Evolutionary conservation across 495 filamentous ascomycete genomes (phyloP).

Genomic region (Xeromyces bisporus): DNA sequence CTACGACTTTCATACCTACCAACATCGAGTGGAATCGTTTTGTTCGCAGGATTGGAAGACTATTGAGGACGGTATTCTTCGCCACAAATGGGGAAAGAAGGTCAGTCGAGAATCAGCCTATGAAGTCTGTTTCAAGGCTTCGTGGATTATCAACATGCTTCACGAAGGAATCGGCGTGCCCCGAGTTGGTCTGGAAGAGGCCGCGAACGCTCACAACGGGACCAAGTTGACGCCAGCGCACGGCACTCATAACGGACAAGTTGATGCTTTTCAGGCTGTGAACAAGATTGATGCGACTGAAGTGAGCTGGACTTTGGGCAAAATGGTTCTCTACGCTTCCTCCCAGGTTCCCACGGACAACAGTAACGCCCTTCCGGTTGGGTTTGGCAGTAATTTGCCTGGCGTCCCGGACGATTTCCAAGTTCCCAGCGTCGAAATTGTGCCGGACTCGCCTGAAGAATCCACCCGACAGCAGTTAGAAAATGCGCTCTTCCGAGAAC

Average conservation of each 20-base stretch:
- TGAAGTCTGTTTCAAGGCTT: constrained; percentile 93
- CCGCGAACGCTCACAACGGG: constrained; percentile 39
- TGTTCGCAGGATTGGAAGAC: constrained; percentile 68
- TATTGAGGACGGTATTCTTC: constrained; percentile 46
- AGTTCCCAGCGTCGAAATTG: constrained; percentile 49
- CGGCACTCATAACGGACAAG: constrained; percentile 61
- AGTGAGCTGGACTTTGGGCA: constrained; percentile 96
- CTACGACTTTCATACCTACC: constrained; percentile 86
- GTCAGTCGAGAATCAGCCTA: constrained; percentile 55
- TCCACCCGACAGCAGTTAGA: constrained; percentile 55
- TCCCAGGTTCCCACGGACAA: constrained; percentile 58
- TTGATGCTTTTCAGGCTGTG: constrained; percentile 82
- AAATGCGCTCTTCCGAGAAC: constrained; percentile 45
- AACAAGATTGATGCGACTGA: constrained; percentile 85
- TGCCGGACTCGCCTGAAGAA: constrained; percentile 19
- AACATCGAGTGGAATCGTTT: constrained; percentile 66
- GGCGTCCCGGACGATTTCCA: constrained; percentile 66
- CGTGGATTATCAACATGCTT: constrained; percentile 90
- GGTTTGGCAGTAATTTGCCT: constrained; percentile 69
- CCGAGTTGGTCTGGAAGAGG: constrained; percentile 63
- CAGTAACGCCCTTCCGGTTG: constrained; percentile 52
- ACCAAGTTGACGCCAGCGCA: constrained; percentile 56
- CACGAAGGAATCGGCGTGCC: constrained; percentile 94
- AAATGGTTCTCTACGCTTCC: constrained; percentile 93
- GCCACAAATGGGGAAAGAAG: constrained; percentile 59